Evolutionary conservation across 2,329 filamentous ascomycete genomes (phyloP).

Genomic region (Curvularia sp.): DNA sequence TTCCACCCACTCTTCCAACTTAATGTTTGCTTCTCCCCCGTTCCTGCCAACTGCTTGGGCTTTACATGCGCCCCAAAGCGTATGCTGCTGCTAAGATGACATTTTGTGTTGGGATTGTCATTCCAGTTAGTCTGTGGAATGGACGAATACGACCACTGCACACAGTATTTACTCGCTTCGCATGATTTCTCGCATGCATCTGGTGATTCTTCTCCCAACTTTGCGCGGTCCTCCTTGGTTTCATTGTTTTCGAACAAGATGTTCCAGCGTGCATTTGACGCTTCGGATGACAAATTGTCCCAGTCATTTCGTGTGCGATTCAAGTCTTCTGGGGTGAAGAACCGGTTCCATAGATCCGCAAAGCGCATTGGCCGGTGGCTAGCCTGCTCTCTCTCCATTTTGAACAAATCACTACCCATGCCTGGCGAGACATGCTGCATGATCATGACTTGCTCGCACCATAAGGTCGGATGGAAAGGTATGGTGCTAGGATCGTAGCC

Average conservation of each 20-base stretch:
- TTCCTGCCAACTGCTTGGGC: constrained; percentile 20
- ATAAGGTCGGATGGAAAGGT: constrained; percentile 56
- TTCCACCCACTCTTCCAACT: constrained; percentile 45
- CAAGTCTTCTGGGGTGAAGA: constrained; percentile 39
- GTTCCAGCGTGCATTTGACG: constrained; percentile 42
- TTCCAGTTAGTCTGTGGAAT: constrained; percentile 38
- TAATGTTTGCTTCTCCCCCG: constrained; percentile 19
- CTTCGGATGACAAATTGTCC: constrained; percentile 45
- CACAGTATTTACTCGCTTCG: constrained; percentile 36
- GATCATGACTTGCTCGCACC: constrained; percentile 44
- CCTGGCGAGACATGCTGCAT: constrained; percentile 56
- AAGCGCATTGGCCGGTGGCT: constrained; percentile 34
- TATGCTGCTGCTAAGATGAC: constrained; percentile 45
- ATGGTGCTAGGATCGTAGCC: constrained; percentile 42
- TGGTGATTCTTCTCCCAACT: constrained; percentile 34
- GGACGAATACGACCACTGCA: constrained; percentile 47
- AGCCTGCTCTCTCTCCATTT: constrained; percentile 53
- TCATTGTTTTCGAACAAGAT: constrained; percentile 39
- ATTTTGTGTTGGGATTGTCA: constrained; percentile 43
- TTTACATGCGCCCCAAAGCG: constrained; percentile 32
- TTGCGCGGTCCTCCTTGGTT: constrained; percentile 26
- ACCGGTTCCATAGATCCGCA: constrained; percentile 40
- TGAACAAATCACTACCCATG: constrained; percentile 55
- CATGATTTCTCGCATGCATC: constrained; percentile 43
- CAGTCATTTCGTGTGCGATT: constrained; percentile 37